Conservation (phyloP, 441 rosid genomes). For the Syzygium syzygioides region DNA sequence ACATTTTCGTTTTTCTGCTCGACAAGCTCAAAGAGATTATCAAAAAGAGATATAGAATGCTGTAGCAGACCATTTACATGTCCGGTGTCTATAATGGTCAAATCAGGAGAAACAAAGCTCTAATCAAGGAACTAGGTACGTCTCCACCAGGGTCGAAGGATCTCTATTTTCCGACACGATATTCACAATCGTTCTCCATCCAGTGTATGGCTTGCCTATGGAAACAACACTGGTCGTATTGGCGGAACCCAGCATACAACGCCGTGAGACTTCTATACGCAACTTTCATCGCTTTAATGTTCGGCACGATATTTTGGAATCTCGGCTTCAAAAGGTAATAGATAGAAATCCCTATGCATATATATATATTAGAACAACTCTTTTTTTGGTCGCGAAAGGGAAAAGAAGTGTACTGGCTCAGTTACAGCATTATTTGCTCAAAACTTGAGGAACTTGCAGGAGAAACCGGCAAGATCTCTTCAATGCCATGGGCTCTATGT, state of each 20-base stretch:
- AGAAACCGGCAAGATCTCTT: slow-evolving; percentile 4
- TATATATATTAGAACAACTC: background rate
- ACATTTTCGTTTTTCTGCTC: background rate
- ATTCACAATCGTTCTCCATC: slow-evolving; percentile 29
- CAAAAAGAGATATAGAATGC: background rate
- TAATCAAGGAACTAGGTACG: slow-evolving; percentile 24
- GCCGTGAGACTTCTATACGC: slow-evolving; percentile 19
- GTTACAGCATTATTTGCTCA: background rate
- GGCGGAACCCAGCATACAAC: slow-evolving; percentile 26
- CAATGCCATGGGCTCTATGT: slow-evolving; percentile 1
- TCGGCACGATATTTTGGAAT: slow-evolving; percentile 27
- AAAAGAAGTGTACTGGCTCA: background rate
- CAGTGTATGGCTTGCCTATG: slow-evolving; percentile 48
- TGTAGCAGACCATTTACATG: background rate
- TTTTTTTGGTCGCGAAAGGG: background rate
- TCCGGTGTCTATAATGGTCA: background rate
- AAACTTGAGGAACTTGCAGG: background rate
- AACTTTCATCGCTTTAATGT: slow-evolving; percentile 3
- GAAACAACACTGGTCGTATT: slow-evolving; percentile 37
- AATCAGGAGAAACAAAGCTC: slow-evolving; percentile 31
- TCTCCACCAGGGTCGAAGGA: slow-evolving; percentile 31
- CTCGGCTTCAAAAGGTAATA: slow-evolving; percentile 15
- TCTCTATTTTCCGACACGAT: slow-evolving; percentile 28
- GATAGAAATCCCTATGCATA: background rate
- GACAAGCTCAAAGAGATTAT: background rate